Evolutionary conservation across 441 rosid species (phyloP).

Genomic region (Gossypium trilobum): DNA sequence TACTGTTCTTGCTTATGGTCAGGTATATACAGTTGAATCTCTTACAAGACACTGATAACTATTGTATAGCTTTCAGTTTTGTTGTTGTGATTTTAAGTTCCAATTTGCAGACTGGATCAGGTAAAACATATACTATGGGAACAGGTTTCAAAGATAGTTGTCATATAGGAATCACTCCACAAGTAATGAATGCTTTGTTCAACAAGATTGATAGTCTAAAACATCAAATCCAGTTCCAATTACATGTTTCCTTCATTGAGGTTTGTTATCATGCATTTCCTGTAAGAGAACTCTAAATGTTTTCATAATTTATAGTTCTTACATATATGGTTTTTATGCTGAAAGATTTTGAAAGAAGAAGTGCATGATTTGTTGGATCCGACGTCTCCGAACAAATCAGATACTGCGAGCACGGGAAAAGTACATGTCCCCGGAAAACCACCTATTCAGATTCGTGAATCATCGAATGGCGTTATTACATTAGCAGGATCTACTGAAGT

Average conservation of each 20-base stretch:
- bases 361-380: constrained; percentile 87
- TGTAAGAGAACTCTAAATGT: too few species aligned
- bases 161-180: constrained; percentile 75
- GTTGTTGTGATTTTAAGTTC: constrained; percentile 15
- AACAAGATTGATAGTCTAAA: constrained; percentile 66
- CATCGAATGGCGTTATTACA: constrained; percentile 90
- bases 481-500: constrained; percentile 95
- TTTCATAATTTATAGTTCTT: constrained; percentile 1
- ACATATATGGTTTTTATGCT: constrained; percentile 15
- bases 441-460: constrained; percentile 90
- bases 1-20: constrained; percentile 96
- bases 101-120: constrained; percentile 85
- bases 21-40: constrained; percentile 38
- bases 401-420: constrained; percentile 46
- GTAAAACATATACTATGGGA: constrained; percentile 98
- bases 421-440: constrained; percentile 68
- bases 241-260: constrained; percentile 95
- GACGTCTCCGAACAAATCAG: constrained; percentile 44
- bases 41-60: constrained; percentile 6
- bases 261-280: constrained; percentile 27
- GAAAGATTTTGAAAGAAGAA: constrained; percentile 92
- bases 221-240: constrained; percentile 69
- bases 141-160: constrained; percentile 73
- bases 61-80: background rate
- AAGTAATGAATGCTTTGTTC: constrained; percentile 76